Conservation (phyloP, 2,329 filamentous ascomycete genomes). For the Colletotrichum limetticola region DNA sequence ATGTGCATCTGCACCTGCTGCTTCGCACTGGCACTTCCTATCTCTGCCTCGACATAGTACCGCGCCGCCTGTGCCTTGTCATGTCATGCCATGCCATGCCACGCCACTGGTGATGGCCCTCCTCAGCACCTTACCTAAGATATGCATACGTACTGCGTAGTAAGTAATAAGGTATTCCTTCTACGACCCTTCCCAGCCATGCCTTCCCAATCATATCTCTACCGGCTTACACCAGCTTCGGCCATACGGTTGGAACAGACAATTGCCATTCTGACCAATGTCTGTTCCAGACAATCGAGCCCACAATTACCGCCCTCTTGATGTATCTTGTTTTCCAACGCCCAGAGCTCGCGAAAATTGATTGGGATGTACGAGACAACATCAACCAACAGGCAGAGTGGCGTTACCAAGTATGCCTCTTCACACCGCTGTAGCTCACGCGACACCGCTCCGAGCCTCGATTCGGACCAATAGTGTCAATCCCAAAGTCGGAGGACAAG, state of each 20-base stretch:
- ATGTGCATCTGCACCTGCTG: not conserved
- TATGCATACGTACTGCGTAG: too few relatives aligned
- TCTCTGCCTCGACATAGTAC: not conserved
- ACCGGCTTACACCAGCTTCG: not conserved
- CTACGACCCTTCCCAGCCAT: not conserved
- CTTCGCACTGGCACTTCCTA: not conserved
- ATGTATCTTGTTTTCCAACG: not conserved
- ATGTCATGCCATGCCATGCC: not conserved
- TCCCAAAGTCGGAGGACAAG: not conserved
- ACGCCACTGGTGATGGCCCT: not conserved
- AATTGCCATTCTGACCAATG: not conserved
- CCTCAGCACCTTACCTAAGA: not conserved
- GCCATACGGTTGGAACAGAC: not conserved
- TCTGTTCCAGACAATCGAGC: not conserved
- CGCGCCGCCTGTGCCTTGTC: not conserved
- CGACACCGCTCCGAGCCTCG: slow-evolving; percentile 17
- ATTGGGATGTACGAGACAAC: not conserved
- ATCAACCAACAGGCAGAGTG: not conserved
- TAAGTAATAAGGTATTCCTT: too few relatives aligned
- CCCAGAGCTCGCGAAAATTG: not conserved
- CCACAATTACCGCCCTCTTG: not conserved
- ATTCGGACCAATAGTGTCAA: slow-evolving; percentile 1
- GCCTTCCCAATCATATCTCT: slow-evolving; percentile 7
- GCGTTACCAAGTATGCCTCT: slow-evolving; percentile 4
- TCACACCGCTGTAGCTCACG: slow-evolving; percentile 29